These are phyloP conservation scores for Borealophlyctis nickersoniae DNA, from an alignment of 192 early-diverging fungal genomes.

Conservation along the genomic window DNA sequence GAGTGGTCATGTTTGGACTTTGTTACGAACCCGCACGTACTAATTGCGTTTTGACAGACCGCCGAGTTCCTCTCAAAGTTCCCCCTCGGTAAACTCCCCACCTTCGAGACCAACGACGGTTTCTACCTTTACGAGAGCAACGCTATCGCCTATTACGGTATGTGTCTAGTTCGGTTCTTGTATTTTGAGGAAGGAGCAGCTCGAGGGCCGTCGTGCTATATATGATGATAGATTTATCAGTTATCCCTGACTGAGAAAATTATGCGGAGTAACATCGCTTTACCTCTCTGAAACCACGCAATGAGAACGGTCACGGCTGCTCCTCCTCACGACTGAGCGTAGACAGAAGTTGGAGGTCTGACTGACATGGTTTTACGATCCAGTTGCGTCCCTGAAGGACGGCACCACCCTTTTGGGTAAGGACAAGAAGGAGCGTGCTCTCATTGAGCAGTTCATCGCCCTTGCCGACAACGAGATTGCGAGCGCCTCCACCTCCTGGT, in stretches of 20 bases:
- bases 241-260: no score
- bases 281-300: no score
- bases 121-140: constrained; percentile 73
- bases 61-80: constrained; percentile 87
- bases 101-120: constrained; percentile 79
- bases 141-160: constrained; percentile 92
- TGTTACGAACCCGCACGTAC: neutral
- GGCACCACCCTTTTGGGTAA: constrained; percentile 42
- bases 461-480: constrained; percentile 54
- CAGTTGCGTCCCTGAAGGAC: constrained; percentile 50
- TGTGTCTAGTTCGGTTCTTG: constrained; percentile 7
- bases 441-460: constrained; percentile 49
- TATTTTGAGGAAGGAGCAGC: no score
- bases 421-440: constrained; percentile 41
- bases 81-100: constrained; percentile 88
- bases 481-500: constrained; percentile 42
- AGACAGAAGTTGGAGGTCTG: no score
- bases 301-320: no score
- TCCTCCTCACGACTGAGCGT: no score
- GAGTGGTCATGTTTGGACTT: neutral
- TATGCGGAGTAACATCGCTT: no score
- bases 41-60: no score
- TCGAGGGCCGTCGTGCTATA: no score
- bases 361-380: no score
- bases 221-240: no score